Evolutionary conservation across 176 grass and related monocot genomes (phyloP).

Genomic region (Rhynchospora breviuscula): DNA sequence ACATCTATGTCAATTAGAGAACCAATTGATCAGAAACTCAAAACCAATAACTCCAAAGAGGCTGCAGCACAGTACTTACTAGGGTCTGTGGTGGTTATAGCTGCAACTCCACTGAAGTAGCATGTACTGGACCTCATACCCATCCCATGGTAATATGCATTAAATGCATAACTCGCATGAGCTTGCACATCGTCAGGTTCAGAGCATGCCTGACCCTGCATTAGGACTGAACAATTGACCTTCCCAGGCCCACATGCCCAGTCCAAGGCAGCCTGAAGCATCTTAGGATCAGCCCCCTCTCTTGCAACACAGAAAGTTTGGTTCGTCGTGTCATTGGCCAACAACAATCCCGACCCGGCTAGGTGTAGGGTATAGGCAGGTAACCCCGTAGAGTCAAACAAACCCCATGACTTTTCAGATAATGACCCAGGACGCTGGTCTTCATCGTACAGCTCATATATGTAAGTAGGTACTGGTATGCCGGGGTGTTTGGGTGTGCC

Average conservation of each 20-base stretch:
- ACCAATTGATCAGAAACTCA: background rate
- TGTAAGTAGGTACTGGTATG: slow-evolving; percentile 68
- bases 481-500: slow-evolving; percentile 86
- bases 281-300: slow-evolving; percentile 62
- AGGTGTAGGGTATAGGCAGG: slow-evolving; percentile 84
- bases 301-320: slow-evolving; percentile 73
- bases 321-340: slow-evolving; percentile 91
- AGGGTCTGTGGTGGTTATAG: slow-evolving; percentile 80
- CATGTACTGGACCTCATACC: slow-evolving; percentile 75
- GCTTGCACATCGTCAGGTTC: slow-evolving; percentile 66
- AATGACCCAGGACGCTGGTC: slow-evolving; percentile 49
- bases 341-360: slow-evolving; percentile 63
- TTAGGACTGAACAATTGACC: slow-evolving; percentile 76
- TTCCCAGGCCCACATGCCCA: slow-evolving; percentile 90
- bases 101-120: slow-evolving; percentile 82
- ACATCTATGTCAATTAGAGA: background rate
- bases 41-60: background rate
- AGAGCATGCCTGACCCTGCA: slow-evolving; percentile 74
- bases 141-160: slow-evolving; percentile 80
- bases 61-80: slow-evolving; percentile 38
- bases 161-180: slow-evolving; percentile 83
- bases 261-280: slow-evolving; percentile 91
- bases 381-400: slow-evolving; percentile 79
- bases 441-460: slow-evolving; percentile 98
- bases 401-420: slow-evolving; percentile 83